Evolutionary conservation across 2,329 filamentous ascomycete species (phyloP), one percentile per base, ranked within the genome.

Genomic region (Helotiales sp.): DNA sequence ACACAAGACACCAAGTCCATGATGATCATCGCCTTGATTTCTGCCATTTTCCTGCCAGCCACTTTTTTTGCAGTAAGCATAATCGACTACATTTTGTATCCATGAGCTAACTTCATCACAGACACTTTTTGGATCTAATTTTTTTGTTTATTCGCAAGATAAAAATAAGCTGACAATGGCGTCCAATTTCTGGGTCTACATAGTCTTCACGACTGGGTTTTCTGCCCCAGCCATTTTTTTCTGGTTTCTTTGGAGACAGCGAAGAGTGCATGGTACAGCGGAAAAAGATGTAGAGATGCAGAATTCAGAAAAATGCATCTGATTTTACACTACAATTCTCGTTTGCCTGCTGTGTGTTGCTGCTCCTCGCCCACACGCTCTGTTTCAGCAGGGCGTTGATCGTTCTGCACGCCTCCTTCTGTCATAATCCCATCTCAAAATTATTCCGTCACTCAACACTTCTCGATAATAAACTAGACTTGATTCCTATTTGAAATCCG

Each of bases 131-230:
- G 42, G 42, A 47, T 47, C 42, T 47, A 47, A 47, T 27, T 47
- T 47, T 25, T 47, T 47, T 25, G 42, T 47, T 47, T 47, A 47
- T 25, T 47, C 42, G 10, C 42, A 47, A 47, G 42, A 47, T 47
- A 19, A 25, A 47, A 47, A 47, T 25, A 47, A 12, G 24, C 22
- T 47, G 42, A 47, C 42, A 47, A 25, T 47, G 42, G 42, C 42
- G 42, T 47, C 42, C 42, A 47, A 47, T 47, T 47, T 47, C 42
- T 47, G 42, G 42, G 19, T 47, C 42, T 47, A 47, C 42, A 47
- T 47, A 47, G 42, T 47, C 22, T 47, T 47, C 42, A 47, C 42
- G 42, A 47, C 42, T 47, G 19, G 10, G 5, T 47, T 47, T 25
- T 47, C 42, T 47, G 42, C 12, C 19, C 4, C 42, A 7, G 42